Conservation (phyloP, 192 early-diverging fungal genomes). For the Rhizoclosmatium sp. region DNA sequence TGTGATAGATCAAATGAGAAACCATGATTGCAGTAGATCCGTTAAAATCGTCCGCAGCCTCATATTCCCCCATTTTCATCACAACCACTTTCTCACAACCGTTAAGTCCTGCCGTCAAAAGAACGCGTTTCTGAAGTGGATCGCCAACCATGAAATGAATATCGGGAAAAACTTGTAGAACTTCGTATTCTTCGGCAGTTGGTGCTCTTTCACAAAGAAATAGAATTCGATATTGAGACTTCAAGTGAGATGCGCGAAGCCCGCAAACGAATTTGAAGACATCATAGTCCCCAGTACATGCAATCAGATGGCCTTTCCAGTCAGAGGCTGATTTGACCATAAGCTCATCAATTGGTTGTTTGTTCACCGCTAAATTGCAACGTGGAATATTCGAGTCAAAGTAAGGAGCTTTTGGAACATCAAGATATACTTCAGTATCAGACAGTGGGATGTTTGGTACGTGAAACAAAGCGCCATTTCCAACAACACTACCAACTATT, state of each 20-base stretch:
- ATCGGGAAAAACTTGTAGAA: constrained; percentile 44
- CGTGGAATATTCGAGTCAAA: constrained; percentile 12
- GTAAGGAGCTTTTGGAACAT: constrained; percentile 15
- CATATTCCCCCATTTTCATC: constrained; percentile 22
- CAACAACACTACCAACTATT: background rate
- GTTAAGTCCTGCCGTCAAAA: constrained; percentile 43
- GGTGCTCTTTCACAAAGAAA: constrained; percentile 41
- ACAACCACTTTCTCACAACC: constrained; percentile 28
- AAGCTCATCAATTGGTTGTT: background rate
- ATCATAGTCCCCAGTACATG: constrained; percentile 47
- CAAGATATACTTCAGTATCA: background rate
- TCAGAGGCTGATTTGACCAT: background rate
- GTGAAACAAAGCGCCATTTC: background rate
- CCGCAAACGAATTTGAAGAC: constrained; percentile 55
- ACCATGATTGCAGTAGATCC: constrained; percentile 55
- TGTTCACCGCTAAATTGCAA: constrained; percentile 1
- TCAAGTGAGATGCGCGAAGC: constrained; percentile 36
- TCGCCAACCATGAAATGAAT: constrained; percentile 53
- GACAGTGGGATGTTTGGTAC: background rate
- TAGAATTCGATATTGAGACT: constrained; percentile 44
- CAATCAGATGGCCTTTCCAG: constrained; percentile 45
- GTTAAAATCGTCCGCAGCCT: constrained; percentile 21
- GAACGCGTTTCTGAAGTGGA: constrained; percentile 37
- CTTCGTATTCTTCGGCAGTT: constrained; percentile 39
- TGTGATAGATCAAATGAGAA: constrained; percentile 64